phyloP scores from a whole-genome alignment of 1,139 yeast genomes.

The Diutina pseudorugosa region DNA sequence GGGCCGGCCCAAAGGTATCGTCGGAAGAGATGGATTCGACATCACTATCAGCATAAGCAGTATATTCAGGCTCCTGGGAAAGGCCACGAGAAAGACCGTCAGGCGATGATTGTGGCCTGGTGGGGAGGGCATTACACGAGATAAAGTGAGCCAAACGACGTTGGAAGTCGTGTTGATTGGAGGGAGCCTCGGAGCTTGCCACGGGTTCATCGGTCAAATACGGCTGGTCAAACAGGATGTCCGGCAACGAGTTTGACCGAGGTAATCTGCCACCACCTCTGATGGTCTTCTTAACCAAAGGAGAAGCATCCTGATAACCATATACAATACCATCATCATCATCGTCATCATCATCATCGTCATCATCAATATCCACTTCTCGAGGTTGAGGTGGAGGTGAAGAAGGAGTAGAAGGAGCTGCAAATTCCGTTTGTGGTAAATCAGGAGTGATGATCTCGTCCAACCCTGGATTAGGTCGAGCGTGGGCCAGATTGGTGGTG shows the following conservation, averaged over 20 bases:
- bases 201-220: background rate
- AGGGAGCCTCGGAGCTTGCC: background rate
- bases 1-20: background rate
- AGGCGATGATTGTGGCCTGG: background rate
- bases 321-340: background rate
- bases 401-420: background rate
- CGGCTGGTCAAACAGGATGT: background rate
- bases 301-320: background rate
- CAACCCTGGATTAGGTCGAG: background rate
- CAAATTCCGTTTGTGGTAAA: background rate
- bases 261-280: background rate
- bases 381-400: no score
- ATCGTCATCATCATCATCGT: background rate
- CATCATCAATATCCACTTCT: no score
- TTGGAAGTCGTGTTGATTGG: background rate
- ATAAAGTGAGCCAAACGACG: background rate
- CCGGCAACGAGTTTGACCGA: background rate
- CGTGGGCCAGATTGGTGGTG: background rate
- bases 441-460: background rate
- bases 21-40: background rate
- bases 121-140: background rate
- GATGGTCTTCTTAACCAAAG: background rate
- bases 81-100: background rate
- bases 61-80: background rate
- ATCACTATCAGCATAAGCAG: background rate